phyloP scores from a whole-genome alignment of 2,329 filamentous ascomycete genomes.

The Gnomoniopsis smithogilvyi region DNA sequence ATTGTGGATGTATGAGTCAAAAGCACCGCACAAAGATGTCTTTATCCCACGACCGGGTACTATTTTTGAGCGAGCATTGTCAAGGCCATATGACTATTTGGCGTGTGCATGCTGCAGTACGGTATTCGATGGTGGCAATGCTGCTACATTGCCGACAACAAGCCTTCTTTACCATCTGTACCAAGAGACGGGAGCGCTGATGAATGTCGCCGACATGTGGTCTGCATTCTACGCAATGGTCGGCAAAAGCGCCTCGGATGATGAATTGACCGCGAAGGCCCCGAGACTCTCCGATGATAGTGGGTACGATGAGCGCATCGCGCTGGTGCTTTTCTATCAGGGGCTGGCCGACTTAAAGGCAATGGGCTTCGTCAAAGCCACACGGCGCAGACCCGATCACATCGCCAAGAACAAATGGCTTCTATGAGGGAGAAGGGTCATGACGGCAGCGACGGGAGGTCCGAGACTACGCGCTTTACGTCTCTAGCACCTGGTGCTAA shows the following conservation, averaged over 20 bases:
- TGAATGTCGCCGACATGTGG: slow-evolving; percentile 80
- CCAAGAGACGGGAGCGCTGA: slow-evolving; percentile 69
- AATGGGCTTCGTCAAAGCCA: slow-evolving; percentile 84
- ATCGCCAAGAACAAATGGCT: slow-evolving; percentile 86
- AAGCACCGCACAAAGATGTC: slow-evolving; percentile 66
- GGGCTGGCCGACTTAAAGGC: slow-evolving; percentile 80
- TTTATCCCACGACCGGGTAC: slow-evolving; percentile 72
- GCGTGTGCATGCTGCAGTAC: slow-evolving; percentile 65
- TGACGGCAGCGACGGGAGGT: neutral
- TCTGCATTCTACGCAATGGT: slow-evolving; percentile 68
- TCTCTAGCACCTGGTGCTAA: slow-evolving; percentile 8
- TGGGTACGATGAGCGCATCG: slow-evolving; percentile 50
- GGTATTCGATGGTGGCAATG: slow-evolving; percentile 44
- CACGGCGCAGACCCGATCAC: slow-evolving; percentile 89
- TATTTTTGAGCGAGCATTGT: slow-evolving; percentile 68
- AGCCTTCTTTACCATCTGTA: slow-evolving; percentile 77
- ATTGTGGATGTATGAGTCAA: slow-evolving; percentile 72
- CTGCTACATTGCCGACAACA: slow-evolving; percentile 64
- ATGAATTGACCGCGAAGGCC: slow-evolving; percentile 33
- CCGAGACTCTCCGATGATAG: slow-evolving; percentile 24
- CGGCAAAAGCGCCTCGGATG: slow-evolving; percentile 37
- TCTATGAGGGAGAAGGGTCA: slow-evolving; percentile 26
- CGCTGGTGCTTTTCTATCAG: slow-evolving; percentile 77
- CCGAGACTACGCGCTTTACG: slow-evolving; percentile 1
- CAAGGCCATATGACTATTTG: slow-evolving; percentile 73